Evolutionary conservation across 495 filamentous ascomycete genomes (phyloP), one percentile per base, ranked within the genome.

Genomic region (Penicillium riverlandense): DNA sequence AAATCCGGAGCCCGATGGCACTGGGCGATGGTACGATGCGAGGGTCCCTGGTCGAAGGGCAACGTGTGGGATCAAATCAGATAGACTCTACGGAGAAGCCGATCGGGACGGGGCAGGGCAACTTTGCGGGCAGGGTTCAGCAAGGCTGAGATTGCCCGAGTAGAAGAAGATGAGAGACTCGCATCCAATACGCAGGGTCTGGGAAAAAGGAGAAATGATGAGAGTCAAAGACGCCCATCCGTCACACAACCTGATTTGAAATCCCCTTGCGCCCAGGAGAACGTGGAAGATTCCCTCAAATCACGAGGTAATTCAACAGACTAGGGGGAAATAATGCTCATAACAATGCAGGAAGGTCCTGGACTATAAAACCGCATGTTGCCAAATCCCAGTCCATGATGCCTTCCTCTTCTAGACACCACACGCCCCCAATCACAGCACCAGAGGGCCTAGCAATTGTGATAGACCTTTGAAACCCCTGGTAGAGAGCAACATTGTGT

Each of bases 221-320:
- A 44, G 46, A 36, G 22, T 32, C 31, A 8, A 36, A 14, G 35
- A 34, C 30, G 36, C 45, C 39, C 39, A 52, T 54, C 50, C 28
- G 57, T 59, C 44, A 54, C 39, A 59, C 57, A 54, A 30, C 36
- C 45, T 40, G 37, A 39, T 46, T 48, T 40, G 42, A 37, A 43
- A 45, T 41, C 38, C 40, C 44, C 29, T 40, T 11, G 38, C 30
- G 22, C 22, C 22, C 22, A 22, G 22, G 22, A 22, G 22, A 22
- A 3, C 22, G 22, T 22, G 22, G 22, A 22, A 22, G 22, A 22
- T 22, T 22, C 22, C 14, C 43, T 34, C 27, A 36, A 16, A 44
- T 34, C 34, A 29, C 35, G 6, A 37, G 37, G 13, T 38, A 36
- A 7, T 13, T 33, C 36, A n/a, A n/a, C 13, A 44, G 34, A 22